Evolutionary conservation across 2,329 filamentous ascomycete genomes (phyloP), one percentile per base, ranked within the genome.

Genomic region (Eutypella sp.): DNA sequence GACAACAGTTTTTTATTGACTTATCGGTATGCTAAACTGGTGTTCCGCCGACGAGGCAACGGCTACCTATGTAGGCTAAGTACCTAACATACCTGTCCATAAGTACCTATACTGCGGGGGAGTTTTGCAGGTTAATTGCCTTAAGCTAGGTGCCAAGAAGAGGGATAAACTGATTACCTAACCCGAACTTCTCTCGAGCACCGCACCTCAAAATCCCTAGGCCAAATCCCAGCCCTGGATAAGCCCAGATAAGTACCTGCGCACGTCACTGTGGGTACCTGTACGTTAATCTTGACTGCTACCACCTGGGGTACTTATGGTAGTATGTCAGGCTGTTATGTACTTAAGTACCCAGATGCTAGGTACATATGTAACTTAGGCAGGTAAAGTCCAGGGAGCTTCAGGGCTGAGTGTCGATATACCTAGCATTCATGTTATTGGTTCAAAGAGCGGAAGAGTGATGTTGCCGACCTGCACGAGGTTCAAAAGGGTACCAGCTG

Each of bases 401-500:
- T n/a, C n/a, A n/a, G n/a, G n/a, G n/a, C n/a, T n/a, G n/a, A n/a
- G n/a, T n/a, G n/a, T n/a, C n/a, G n/a, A n/a, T n/a, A n/a, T n/a
- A n/a, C n/a, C n/a, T n/a, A n/a, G 10, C 18, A 16, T 16, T 34
- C 15, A 16, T 15, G 5, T 24, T 20, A 39, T 39, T 39, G 36
- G 36, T 22, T 24, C n/a, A n/a, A n/a, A 39, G 36, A 19, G 36
- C 36, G 36, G 36, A 39, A 39, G 23, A 39, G 36, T 22, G 20
- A 39, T 39, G 36, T 39, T 39, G 36, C 36, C 19, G 23, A 39
- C 15, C 36, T 39, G 36, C 36, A 24, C 36, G 36, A 39, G 36
- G 36, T n/a, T 20, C 36, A 39, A 24, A 39, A 16, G 16, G 36
- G 36, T 39, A 39, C 36, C 36, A 24, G 36, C 36, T 22, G 36